A percentile compares a stretch with the other conserved stretches of the same genome.
These are phyloP conservation scores for Panaeolus papilionaceus DNA, from an alignment of 768 basidiomycete genomes.

Conservation along the genomic window DNA sequence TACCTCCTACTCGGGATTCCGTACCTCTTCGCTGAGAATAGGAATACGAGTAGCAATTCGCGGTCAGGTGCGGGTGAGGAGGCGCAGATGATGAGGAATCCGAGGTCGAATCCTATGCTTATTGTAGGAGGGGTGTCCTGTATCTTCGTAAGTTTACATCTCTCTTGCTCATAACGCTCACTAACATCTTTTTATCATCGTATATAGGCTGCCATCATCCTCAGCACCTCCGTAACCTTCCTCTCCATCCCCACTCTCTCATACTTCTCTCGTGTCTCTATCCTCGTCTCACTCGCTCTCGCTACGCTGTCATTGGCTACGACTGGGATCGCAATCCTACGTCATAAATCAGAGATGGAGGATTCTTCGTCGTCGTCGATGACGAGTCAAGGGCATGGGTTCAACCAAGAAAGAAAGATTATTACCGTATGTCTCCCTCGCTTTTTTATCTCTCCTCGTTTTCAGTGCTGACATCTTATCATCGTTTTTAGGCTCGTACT, in stretches of 20 bases:
- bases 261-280: slow-evolving; percentile 64
- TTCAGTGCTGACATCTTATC: too few relatives aligned
- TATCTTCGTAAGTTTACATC: slow-evolving; percentile 54
- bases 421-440: slow-evolving; percentile 45
- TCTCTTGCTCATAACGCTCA: too few relatives aligned
- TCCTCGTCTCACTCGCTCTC: slow-evolving; percentile 71
- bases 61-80: slow-evolving; percentile 13
- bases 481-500: slow-evolving; percentile 53
- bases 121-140: slow-evolving; percentile 70
- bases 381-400: slow-evolving; percentile 22
- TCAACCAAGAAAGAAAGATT: not conserved
- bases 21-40: slow-evolving; percentile 65
- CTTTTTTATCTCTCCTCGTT: too few relatives aligned
- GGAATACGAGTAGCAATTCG: not conserved
- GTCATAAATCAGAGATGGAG: slow-evolving; percentile 71
- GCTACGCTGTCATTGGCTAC: slow-evolving; percentile 74
- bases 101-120: slow-evolving; percentile 59
- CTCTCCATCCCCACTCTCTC: slow-evolving; percentile 80
- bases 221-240: slow-evolving; percentile 85
- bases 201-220: slow-evolving; percentile 74
- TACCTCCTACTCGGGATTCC: slow-evolving; percentile 80
- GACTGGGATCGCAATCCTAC: slow-evolving; percentile 71
- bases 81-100: slow-evolving; percentile 67
- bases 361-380: slow-evolving; percentile 52
- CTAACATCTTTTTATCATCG: too few relatives aligned